A percentile compares a stretch with the other conserved stretches of the same genome.
These are phyloP conservation scores for Volvariella surrecta DNA, from an alignment of 1,284 basidiomycete species.

Conservation along the genomic window DNA sequence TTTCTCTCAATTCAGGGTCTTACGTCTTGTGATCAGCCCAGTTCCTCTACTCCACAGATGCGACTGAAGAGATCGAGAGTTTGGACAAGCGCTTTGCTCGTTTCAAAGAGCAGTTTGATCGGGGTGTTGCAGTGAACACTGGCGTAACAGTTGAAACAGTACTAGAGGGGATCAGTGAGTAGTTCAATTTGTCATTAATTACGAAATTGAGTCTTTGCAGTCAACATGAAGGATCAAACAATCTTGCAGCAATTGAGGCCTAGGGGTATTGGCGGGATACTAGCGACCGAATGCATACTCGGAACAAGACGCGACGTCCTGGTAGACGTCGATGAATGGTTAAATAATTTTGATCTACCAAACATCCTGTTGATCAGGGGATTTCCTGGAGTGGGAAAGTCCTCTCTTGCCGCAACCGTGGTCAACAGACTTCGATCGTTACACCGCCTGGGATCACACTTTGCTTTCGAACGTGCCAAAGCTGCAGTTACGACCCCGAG, in stretches of 20 bases:
- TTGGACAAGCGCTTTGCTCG: conserved; percentile 11
- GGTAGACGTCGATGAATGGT: conserved; percentile 14
- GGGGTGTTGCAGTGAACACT: conserved; percentile 9
- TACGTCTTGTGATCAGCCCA: conserved; percentile 4
- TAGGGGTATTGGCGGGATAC: not conserved
- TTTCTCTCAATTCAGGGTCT: not conserved
- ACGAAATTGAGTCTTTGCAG: not conserved
- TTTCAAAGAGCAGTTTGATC: conserved; percentile 16
- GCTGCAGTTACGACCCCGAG: conserved; percentile 13
- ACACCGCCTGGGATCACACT: conserved; percentile 16
- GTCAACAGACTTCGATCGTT: conserved; percentile 9
- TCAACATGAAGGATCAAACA: conserved; percentile 4
- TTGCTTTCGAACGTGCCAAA: conserved; percentile 19
- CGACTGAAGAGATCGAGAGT: conserved; percentile 11
- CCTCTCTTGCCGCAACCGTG: conserved; percentile 15
- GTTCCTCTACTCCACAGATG: conserved; percentile 9
- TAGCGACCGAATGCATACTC: conserved; percentile 13
- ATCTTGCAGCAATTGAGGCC: conserved; percentile 7
- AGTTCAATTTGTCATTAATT: not conserved
- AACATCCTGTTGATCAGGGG: conserved; percentile 24
- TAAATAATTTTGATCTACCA: conserved; percentile 11
- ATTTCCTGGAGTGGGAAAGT: conserved; percentile 19
- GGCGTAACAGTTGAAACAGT: conserved; percentile 1
- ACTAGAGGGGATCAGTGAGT: conserved; percentile 2
- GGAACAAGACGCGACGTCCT: conserved; percentile 19